Percentiles rank a stretch among this genome's conserved stretches.
Conservation (phyloP, 202 grass and related monocot genomes). For the Tripidium arundinaceum region DNA sequence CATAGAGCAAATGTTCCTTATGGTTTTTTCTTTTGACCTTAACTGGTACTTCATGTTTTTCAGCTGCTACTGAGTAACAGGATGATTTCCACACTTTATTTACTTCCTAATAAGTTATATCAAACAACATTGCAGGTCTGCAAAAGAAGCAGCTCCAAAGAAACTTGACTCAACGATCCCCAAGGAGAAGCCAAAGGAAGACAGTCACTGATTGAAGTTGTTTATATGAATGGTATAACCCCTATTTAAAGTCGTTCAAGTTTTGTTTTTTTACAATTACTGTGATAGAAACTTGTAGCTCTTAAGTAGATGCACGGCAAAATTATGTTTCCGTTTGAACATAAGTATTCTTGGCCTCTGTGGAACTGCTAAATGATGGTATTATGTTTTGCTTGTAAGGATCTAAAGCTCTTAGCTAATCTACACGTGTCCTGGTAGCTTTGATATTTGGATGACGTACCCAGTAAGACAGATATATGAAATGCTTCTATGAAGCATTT, state of each 20-base stretch:
- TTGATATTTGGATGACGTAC: no score
- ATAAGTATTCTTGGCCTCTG: not conserved
- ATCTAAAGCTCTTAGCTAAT: not conserved
- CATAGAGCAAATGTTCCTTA: not conserved
- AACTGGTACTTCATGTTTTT: not conserved
- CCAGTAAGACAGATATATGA: no score
- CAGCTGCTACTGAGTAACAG: not conserved
- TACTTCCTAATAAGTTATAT: not conserved
- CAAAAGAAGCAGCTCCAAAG: slow-evolving; percentile 37
- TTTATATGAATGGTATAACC: slow-evolving; percentile 20
- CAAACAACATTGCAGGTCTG: slow-evolving; percentile 35
- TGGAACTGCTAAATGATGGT: not conserved
- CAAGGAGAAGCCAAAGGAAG: slow-evolving; percentile 52
- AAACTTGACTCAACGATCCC: slow-evolving; percentile 40
- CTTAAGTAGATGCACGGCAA: not conserved
- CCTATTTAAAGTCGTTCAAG: not conserved
- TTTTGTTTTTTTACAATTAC: not conserved
- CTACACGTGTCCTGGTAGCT: no score
- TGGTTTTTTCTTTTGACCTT: not conserved
- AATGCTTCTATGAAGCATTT: no score
- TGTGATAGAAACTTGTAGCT: slow-evolving; percentile 13
- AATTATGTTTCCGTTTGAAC: not conserved
- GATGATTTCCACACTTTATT: not conserved
- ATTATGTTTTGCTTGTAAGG: not conserved
- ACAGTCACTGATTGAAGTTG: slow-evolving; percentile 31